These are phyloP conservation scores for Dujonia santamariae DNA, from an alignment of 1,139 yeast genomes.

Conservation along the genomic window DNA sequence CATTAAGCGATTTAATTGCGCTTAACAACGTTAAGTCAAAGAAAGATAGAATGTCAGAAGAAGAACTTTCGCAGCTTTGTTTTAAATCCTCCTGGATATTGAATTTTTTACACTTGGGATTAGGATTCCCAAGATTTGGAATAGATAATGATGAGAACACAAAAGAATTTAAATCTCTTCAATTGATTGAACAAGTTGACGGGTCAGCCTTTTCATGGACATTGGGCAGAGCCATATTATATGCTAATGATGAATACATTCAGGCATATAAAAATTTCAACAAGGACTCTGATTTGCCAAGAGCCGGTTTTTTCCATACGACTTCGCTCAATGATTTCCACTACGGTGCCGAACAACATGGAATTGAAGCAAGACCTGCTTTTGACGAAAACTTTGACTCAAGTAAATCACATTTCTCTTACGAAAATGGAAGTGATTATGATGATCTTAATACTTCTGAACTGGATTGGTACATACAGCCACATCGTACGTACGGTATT, in stretches of 20 bases:
- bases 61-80: constrained; percentile 51
- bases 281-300: constrained; percentile 16
- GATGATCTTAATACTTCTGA: constrained; percentile 19
- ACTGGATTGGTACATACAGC: constrained; percentile 40
- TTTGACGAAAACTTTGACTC: constrained; percentile 25
- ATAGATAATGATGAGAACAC: constrained; percentile 33
- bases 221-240: constrained; percentile 72
- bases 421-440: constrained; percentile 28
- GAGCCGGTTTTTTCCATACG: constrained; percentile 49
- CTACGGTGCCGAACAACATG: constrained; percentile 52
- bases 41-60: constrained; percentile 26
- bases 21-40: constrained; percentile 28
- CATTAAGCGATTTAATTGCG: constrained; percentile 38
- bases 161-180: constrained; percentile 44
- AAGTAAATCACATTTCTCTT: constrained; percentile 23
- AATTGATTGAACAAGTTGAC: constrained; percentile 58
- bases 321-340: constrained; percentile 46
- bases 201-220: constrained; percentile 82
- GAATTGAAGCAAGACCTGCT: constrained; percentile 43
- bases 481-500: constrained; percentile 58
- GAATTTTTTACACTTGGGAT: constrained; percentile 67
- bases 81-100: constrained; percentile 73
- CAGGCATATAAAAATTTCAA: constrained; percentile 36
- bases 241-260: constrained; percentile 47
- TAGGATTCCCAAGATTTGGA: constrained; percentile 64